Evolutionary conservation across 78 protist species (phyloP).

Genomic region (Thecamonas trahens): DNA sequence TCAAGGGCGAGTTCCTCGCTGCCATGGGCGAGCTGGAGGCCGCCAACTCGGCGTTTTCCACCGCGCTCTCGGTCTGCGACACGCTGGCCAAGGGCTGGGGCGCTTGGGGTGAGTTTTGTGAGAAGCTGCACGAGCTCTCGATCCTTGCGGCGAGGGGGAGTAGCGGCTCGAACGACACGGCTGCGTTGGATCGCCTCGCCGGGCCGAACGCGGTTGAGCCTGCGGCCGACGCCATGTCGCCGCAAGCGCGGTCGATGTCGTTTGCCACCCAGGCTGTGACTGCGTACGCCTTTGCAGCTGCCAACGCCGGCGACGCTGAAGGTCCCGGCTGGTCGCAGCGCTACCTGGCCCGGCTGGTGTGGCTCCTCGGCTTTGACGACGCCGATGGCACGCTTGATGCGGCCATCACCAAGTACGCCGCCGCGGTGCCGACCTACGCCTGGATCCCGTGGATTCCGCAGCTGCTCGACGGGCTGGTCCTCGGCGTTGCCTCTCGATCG

Average conservation of each 20-base stretch:
- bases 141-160: no score
- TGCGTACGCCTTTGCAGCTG: constrained; percentile 14
- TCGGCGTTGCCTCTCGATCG: constrained; percentile 6
- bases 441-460: constrained; percentile 62
- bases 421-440: constrained; percentile 26
- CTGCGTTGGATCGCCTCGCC: constrained; percentile 16
- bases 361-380: constrained; percentile 17
- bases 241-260: constrained; percentile 32
- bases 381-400: neutral
- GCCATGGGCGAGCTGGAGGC: constrained; percentile 28
- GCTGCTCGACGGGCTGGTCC: constrained; percentile 25
- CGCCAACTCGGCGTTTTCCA: constrained; percentile 51
- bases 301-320: constrained; percentile 15
- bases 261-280: constrained; percentile 29
- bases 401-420: constrained; percentile 19
- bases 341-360: constrained; percentile 11
- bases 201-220: neutral
- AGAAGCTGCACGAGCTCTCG: constrained; percentile 21
- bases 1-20: constrained; percentile 50
- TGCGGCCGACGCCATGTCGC: constrained; percentile 27
- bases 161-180: no score
- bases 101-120: constrained; percentile 63
- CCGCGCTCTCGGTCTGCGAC: constrained; percentile 43
- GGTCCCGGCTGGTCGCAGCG: neutral
- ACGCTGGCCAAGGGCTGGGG: constrained; percentile 48